Base-by-base conservation (phyloP, 768 basidiomycete genomes). In the Lactifluus echinatus region DNA sequence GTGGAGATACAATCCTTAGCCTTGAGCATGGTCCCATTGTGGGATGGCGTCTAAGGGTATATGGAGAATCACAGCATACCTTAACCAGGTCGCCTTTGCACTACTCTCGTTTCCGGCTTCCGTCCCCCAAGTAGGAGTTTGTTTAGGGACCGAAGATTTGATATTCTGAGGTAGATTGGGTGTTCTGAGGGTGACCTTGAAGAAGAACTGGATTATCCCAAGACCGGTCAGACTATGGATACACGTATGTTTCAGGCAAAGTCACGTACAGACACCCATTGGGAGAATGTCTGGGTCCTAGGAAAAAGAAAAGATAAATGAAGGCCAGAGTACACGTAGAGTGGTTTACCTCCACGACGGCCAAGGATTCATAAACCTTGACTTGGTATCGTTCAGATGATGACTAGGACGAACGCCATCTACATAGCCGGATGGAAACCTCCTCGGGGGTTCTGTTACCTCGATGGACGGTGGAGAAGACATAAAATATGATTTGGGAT, bases 291-390 rank as follows among this genome's bases (percentile, higher is more conserved):
- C 31, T 62, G 61, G 19, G 43, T 56, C 26, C 61, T 62, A 19
- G n/a, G 43, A 19, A 3, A 3, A 12, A 39, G 28, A 33, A 19
- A 17, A 28, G 46, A 55, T 31, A 37, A 23, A 17, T 29, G 8
- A 7, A 7, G 8, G 21, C 0, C 2, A n/a, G n/a, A n/a, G 8
- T n/a, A n/a, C n/a, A n/a, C n/a, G n/a, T 11, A 5, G 19, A 8
- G 23, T 26, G n/a, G n/a, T n/a, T n/a, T 50, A 63, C 62, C 62
- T 61, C 43, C 60, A 63, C 3, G 62, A 63, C 7, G 59, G 55
- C 62, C 62, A 63, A 31, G 62, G 62, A 40, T 60, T 60, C 28
- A 36, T 31, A 28, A 63, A 63, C 51, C 45, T 43, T 26, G 55
- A 45, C 48, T 53, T 56, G 40, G 23, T 50, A 23, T 49, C 21